Evolutionary conservation across 2,329 filamentous ascomycete species (phyloP).

Genomic region (Curvularia eragrostidis): DNA sequence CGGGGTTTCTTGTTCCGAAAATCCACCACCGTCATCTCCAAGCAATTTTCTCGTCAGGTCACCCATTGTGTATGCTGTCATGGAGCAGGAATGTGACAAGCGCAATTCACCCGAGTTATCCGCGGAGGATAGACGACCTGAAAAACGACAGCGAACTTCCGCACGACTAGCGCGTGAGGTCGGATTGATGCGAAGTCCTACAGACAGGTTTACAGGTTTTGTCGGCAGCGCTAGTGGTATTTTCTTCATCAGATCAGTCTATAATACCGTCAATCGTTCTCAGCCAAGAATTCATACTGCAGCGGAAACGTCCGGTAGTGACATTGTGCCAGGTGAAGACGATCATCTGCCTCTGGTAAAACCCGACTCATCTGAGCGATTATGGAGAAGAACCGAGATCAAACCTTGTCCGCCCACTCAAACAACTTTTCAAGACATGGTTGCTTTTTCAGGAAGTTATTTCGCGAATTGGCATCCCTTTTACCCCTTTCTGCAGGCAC

Average conservation of each 20-base stretch:
- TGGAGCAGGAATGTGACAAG: slow-evolving; percentile 17
- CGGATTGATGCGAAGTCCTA: slow-evolving; percentile 61
- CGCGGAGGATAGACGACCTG: slow-evolving; percentile 11
- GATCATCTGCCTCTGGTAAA: slow-evolving; percentile 54
- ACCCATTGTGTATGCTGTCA: background rate
- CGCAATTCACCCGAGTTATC: slow-evolving; percentile 1
- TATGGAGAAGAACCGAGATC: slow-evolving; percentile 47
- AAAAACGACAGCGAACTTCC: slow-evolving; percentile 25
- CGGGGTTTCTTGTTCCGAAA: slow-evolving; percentile 4
- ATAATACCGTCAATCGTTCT: slow-evolving; percentile 54
- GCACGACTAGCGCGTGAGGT: slow-evolving; percentile 48
- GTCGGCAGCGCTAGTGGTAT: slow-evolving; percentile 66
- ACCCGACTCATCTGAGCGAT: slow-evolving; percentile 22
- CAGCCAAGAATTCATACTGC: slow-evolving; percentile 25
- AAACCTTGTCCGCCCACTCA: slow-evolving; percentile 10
- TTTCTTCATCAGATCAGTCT: slow-evolving; percentile 65
- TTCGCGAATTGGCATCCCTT: slow-evolving; percentile 66
- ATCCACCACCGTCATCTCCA: background rate
- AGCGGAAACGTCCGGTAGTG: slow-evolving; percentile 36
- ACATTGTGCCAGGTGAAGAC: slow-evolving; percentile 64
- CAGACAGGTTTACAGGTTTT: slow-evolving; percentile 59
- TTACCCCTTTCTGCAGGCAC: slow-evolving; percentile 64
- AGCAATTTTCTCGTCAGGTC: background rate
- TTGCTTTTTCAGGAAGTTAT: slow-evolving; percentile 60
- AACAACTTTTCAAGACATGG: slow-evolving; percentile 57